Conservation (phyloP, 352 stramenopile genomes). For the Phytophthora sp. region DNA sequence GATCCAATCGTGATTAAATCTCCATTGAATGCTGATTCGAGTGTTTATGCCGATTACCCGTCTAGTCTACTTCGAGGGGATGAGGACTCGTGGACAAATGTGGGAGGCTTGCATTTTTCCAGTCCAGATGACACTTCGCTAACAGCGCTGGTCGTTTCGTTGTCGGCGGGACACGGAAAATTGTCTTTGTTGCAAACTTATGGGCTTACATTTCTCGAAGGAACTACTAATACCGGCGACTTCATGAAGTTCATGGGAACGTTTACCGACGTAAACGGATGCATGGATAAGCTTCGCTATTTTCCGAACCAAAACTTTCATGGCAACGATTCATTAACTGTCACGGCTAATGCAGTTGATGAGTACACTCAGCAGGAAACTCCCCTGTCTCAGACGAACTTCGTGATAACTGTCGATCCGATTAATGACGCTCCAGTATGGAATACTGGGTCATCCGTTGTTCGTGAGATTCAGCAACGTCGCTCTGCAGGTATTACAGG, state of each 20-base stretch:
- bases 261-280: slow-evolving; percentile 52
- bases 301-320: slow-evolving; percentile 45
- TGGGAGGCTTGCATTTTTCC: slow-evolving; percentile 40
- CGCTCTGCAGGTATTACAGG: slow-evolving; percentile 37
- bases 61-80: slow-evolving; percentile 44
- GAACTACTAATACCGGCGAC: slow-evolving; percentile 2
- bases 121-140: slow-evolving; percentile 53
- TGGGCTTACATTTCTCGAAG: slow-evolving; percentile 36
- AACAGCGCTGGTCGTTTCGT: slow-evolving; percentile 34
- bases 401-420: slow-evolving; percentile 47
- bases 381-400: slow-evolving; percentile 16
- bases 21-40: slow-evolving; percentile 36
- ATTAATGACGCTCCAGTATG: slow-evolving; percentile 71
- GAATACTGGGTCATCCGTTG: slow-evolving; percentile 33
- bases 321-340: slow-evolving; percentile 48
- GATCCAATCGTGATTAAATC: slow-evolving; percentile 38
- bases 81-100: slow-evolving; percentile 49
- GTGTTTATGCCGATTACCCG: slow-evolving; percentile 26
- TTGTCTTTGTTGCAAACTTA: slow-evolving; percentile 14
- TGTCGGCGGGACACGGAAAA: slow-evolving; percentile 35
- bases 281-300: slow-evolving; percentile 47
- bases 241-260: slow-evolving; percentile 37
- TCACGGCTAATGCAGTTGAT: slow-evolving; percentile 50
- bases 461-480: slow-evolving; percentile 28
- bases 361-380: slow-evolving; percentile 49